Conservation (phyloP, 1,284 basidiomycete species). For the Sporisorium reilianum region DNA sequence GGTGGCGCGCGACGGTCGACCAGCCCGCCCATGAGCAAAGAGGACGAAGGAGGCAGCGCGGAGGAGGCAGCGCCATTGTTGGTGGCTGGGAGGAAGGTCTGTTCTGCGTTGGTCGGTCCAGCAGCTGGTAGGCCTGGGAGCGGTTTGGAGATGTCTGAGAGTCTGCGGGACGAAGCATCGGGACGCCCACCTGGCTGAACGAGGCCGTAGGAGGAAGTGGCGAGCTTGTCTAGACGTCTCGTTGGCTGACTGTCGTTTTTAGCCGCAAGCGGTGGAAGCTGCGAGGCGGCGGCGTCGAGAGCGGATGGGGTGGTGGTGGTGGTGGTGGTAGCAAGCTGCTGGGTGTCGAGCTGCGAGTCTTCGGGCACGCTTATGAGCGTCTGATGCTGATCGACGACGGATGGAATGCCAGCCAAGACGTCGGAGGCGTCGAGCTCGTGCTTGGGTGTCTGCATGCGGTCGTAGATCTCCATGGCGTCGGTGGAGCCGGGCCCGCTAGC, state of each 20-base stretch:
- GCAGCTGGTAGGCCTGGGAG: conserved; percentile 44
- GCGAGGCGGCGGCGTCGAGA: conserved; percentile 15
- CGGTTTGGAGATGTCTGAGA: conserved; percentile 42
- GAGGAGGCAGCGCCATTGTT: conserved; percentile 12
- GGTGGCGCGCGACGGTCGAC: conserved; percentile 25
- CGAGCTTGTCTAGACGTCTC: conserved; percentile 25
- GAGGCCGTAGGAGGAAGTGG: conserved; percentile 35
- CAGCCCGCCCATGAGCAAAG: conserved; percentile 7
- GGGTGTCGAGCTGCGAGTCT: conserved; percentile 47
- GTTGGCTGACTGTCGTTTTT: conserved; percentile 19
- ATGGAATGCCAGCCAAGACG: conserved; percentile 19
- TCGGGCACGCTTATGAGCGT: conserved; percentile 55
- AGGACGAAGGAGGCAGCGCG: conserved; percentile 1
- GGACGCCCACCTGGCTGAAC: conserved; percentile 44
- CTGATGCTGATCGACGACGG: conserved; percentile 28
- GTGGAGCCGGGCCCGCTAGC: conserved; percentile 54
- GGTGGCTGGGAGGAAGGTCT: conserved; percentile 27
- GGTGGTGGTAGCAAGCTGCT: conserved; percentile 13
- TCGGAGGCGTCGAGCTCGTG: conserved; percentile 43
- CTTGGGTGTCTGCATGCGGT: conserved; percentile 52
- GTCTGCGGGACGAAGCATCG: conserved; percentile 18
- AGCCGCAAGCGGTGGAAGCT: conserved; percentile 8
- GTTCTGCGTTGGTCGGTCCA: conserved; percentile 31
- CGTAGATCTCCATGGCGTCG: conserved; percentile 58
- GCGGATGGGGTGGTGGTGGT: conserved; percentile 1